Base-by-base conservation (phyloP, 108 stramenopile species). In the Cyclotella sp. region DNA sequence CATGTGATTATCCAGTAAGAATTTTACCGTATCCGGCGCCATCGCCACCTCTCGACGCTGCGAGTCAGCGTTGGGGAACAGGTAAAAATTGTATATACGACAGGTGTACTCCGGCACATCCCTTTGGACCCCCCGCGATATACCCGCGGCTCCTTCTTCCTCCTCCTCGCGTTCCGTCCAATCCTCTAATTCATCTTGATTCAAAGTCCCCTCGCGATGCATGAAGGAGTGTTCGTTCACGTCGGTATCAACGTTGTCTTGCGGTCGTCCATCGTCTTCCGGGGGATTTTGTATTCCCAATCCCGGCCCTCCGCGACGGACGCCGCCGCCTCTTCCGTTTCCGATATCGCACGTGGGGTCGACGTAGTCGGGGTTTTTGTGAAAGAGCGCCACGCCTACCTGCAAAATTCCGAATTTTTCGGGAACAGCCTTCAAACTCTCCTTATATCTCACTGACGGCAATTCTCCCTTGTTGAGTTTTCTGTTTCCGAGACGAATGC, bases 321-420 rank as follows among this genome's bases (percentile, higher is more conserved):
- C 51, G 13, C 18, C 19, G 28, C 44, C 46, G 43, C 30, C 49
- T 53, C 61, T 16, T 29, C 24, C 57, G 15, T 18, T 21, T 19
- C 42, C 39, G 3, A 7, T 63, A 45, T 3, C 44, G 4, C n/a
- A 16, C 26, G 24, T 46, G 9, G 68, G 15, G 14, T 14, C 10
- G 15, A 14, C 22, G 30, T 70, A 81, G 24, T 76, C 41, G 22
- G 78, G 79, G 73, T 87, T 81, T 59, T 87, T 73, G 63, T 90
- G 86, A 79, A 95, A 94, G 43, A 95, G 55, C 30, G 74, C 86
- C 53, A 95, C 81, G 13, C 94, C 94, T 45, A 92, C 78, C 67
- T 92, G 91, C 59, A 95, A 77, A 22, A 95, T 90, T 39, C 87
- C 57, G 68, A 91, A 95, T 22, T 88, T 75, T 69, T 91, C 90